Evolutionary conservation across 441 rosid genomes (phyloP).

Genomic region (Arabidopsis hybrid): DNA sequence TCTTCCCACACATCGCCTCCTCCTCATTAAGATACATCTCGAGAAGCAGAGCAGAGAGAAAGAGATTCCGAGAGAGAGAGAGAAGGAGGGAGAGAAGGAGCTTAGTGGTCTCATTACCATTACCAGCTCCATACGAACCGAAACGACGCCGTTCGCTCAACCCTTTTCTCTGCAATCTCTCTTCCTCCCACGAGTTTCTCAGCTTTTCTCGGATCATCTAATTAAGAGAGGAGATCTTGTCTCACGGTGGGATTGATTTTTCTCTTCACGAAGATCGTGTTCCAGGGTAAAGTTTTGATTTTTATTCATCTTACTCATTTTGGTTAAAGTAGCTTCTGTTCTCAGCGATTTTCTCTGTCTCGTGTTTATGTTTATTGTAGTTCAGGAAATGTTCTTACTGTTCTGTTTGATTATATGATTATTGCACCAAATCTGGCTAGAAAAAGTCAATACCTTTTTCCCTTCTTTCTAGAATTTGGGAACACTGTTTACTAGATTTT

Average conservation of each 20-base stretch:
- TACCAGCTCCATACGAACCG: neutral
- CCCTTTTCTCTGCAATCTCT: conserved; percentile 35
- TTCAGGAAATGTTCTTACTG: neutral
- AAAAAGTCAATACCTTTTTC: conserved; percentile 11
- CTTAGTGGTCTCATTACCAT: neutral
- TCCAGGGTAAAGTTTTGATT: conserved; percentile 32
- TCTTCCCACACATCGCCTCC: conserved; percentile 20
- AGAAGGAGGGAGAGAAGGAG: conserved; percentile 26
- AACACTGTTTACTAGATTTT: neutral
- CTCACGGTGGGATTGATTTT: conserved; percentile 18
- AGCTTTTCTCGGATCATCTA: conserved; percentile 25
- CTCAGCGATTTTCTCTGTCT: neutral
- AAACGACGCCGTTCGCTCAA: conserved; percentile 31
- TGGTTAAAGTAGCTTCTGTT: conserved; percentile 15
- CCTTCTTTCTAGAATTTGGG: conserved; percentile 6
- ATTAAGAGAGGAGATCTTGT: conserved; percentile 32
- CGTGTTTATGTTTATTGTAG: conserved; percentile 5
- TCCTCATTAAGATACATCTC: conserved; percentile 7
- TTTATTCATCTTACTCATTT: conserved; percentile 25
- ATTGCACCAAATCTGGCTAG: conserved; percentile 20
- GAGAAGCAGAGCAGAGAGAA: conserved; percentile 32
- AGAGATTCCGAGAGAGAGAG: conserved; percentile 30
- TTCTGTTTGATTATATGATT: conserved; percentile 8
- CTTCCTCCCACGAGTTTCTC: conserved; percentile 24
- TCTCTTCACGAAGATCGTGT: conserved; percentile 14